phyloP scores from a whole-genome alignment of 2,329 filamentous ascomycete genomes.

The Pseudopyricularia javanii region DNA sequence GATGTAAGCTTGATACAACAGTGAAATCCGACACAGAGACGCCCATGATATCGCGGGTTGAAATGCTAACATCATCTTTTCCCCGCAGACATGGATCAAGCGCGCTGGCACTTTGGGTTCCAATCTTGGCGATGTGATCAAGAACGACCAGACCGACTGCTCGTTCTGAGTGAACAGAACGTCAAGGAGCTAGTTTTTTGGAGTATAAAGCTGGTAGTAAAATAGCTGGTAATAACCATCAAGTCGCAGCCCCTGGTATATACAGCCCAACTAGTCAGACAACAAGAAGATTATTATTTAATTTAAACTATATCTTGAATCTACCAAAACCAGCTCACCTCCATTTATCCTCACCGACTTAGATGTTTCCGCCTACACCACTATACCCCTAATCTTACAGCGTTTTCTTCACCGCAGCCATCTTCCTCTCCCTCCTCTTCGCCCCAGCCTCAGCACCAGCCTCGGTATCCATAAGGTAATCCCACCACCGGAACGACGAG shows the following conservation, averaged over 20 bases:
- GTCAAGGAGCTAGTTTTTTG: not conserved
- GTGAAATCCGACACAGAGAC: no score
- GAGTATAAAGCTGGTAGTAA: not conserved
- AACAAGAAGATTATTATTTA: no score
- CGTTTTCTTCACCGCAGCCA: constrained; percentile 40
- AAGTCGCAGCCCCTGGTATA: no score
- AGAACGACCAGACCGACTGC: not conserved
- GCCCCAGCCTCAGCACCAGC: constrained; percentile 78
- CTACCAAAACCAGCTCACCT: not conserved
- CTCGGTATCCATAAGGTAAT: constrained; percentile 87
- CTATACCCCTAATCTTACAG: not conserved
- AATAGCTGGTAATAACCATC: no score
- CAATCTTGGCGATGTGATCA: not conserved
- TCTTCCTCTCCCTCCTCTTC: constrained; percentile 67
- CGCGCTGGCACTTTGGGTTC: not conserved
- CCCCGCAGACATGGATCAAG: not conserved
- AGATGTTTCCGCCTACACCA: not conserved
- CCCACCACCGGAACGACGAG: constrained; percentile 99
- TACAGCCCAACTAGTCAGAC: no score
- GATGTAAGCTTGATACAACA: constrained; percentile 16
- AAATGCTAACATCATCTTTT: not conserved
- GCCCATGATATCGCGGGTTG: no score
- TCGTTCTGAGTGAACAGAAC: not conserved
- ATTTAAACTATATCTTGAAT: not conserved
- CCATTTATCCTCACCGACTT: not conserved